Base-by-base conservation (phyloP, 371 early-diverging fungal species). In the Mortierella polycephala region DNA sequence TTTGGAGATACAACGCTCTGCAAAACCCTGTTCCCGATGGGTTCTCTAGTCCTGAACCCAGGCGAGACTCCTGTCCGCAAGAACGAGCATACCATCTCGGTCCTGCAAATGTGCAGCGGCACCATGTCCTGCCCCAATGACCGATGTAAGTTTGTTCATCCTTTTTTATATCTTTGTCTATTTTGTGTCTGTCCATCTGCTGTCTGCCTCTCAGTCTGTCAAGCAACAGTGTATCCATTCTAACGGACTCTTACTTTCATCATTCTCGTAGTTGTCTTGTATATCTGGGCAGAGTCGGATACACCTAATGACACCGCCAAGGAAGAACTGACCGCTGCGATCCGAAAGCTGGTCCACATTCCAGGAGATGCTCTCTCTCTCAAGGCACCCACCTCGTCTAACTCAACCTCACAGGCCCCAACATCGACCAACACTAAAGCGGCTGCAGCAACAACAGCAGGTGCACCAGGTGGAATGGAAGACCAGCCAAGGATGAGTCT, bases 101-200 rank as follows among this genome's bases (percentile, higher is more conserved):
- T 82, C 2, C 67, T 89, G 51, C 91, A 91, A 37, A 85, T 88
- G 64, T 87, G 83, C 54, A 79, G 82, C 30, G 91, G 89, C 45
- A 88, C 86, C 23, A 85, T 87, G 84, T 84, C 90, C 5, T 91
- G 91, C 62, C 93, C 92, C 3, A 74, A 64, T 37, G 84, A 84
- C 2, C 81, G 89, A 72, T 89, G 91, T 91, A 87, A 82, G 86
- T 57, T 18, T 42, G 16, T 52, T 52, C 0, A 13, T 23, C 18
- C 30, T 56, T 64, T 30, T 41, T 16, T 50, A 42, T 45, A 20
- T 14, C 46, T 20, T 20, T 7, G 6, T 5, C 52, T 51, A 50
- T 40, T 40, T 46, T n/a, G 37, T 9, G 37, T 60, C 47, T 14
- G 23, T 37, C 8, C 59, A 6, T 51, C 74, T 77, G 69, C 52